Percentiles rank a stretch among this genome's conserved stretches.
These are phyloP conservation scores for Penicillium sp. DNA, from an alignment of 2,329 filamentous ascomycete genomes.

Conservation along the genomic window DNA sequence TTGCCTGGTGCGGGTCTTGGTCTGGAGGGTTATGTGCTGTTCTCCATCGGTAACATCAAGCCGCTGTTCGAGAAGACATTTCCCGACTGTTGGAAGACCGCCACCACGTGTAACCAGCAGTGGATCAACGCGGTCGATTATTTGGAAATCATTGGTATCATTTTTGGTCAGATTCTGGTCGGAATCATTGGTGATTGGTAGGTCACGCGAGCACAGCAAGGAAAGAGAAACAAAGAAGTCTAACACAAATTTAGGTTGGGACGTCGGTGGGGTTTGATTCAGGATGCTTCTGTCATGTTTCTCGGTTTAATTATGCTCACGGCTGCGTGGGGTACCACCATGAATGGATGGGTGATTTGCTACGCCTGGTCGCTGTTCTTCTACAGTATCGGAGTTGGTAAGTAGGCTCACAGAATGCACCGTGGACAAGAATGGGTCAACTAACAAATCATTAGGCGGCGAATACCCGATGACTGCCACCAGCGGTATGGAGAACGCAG, in stretches of 20 bases:
- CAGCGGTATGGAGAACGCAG: slow-evolving; percentile 88
- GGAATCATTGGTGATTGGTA: slow-evolving; percentile 74
- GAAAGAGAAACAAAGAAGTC: neutral
- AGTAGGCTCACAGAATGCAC: slow-evolving; percentile 1
- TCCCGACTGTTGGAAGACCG: slow-evolving; percentile 72
- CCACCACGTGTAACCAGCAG: slow-evolving; percentile 68
- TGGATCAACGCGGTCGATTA: slow-evolving; percentile 88
- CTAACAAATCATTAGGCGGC: slow-evolving; percentile 63
- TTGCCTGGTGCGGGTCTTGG: slow-evolving; percentile 89
- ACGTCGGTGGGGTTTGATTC: slow-evolving; percentile 91
- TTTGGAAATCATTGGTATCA: slow-evolving; percentile 92
- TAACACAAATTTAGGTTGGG: slow-evolving; percentile 63
- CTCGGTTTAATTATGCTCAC: slow-evolving; percentile 88
- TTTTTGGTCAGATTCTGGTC: slow-evolving; percentile 86
- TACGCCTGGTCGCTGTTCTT: slow-evolving; percentile 95
- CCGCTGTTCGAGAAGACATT: slow-evolving; percentile 78
- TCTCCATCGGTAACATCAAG: slow-evolving; percentile 92
- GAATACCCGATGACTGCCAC: slow-evolving; percentile 98
- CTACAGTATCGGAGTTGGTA: slow-evolving; percentile 66
- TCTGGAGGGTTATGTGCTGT: slow-evolving; percentile 92
- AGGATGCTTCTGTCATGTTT: slow-evolving; percentile 94
- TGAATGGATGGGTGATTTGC: slow-evolving; percentile 96
- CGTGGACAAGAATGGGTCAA: neutral
- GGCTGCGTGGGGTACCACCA: slow-evolving; percentile 80
- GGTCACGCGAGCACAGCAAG: slow-evolving; percentile 12